Evolutionary conservation across 768 basidiomycete genomes (phyloP), one percentile per base, ranked within the genome.

Genomic region (Amanita subjunquillea): DNA sequence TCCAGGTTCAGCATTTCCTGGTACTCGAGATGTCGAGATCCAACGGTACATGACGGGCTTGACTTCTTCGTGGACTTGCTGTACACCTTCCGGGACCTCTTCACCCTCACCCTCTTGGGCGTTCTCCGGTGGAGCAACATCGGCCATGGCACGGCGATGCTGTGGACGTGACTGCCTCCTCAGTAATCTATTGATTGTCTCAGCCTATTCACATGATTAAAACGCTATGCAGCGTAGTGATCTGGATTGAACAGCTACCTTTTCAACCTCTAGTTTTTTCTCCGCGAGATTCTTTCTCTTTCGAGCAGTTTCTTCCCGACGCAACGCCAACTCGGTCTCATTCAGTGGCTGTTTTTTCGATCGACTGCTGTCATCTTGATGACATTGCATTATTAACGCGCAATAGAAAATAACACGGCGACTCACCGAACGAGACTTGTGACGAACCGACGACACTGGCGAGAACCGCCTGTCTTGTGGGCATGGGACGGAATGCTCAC

Each of bases 171-270:
- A 82, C 62, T 89, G 88, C 65, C 91, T 92, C 64, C 89, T 90
- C 48, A 93, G 76, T 12, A 93, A 74, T 25, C 91, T 84, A 59
- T 91, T 91, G 64, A 93, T 92, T 0, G 91, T 92, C 60, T 92
- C 91, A 20, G 81, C 81, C 87, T 91, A 58, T 34, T 51, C 42
- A n/a, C 42, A 10, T 2, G 10, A 17, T 25, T 17, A 32, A 43
- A 25, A 32, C 25, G 32, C 43, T 37, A 27, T 12, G 20, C 41
- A 43, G 22, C 42, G 23, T 32, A 34, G 43, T 44, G 25, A 45
- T 39, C 10, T 4, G 10, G 10, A 54, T 4, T 6, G 41, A 41
- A 23, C 49, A 63, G 48, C 51, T 43, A 83, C 88, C 79, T 88
- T 90, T 66, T 91, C 89, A 54, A 90, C 87, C 61, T 89, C 86